Conservation (phyloP, 805 yeast species). For the Cyberlindnera bimundalis region DNA sequence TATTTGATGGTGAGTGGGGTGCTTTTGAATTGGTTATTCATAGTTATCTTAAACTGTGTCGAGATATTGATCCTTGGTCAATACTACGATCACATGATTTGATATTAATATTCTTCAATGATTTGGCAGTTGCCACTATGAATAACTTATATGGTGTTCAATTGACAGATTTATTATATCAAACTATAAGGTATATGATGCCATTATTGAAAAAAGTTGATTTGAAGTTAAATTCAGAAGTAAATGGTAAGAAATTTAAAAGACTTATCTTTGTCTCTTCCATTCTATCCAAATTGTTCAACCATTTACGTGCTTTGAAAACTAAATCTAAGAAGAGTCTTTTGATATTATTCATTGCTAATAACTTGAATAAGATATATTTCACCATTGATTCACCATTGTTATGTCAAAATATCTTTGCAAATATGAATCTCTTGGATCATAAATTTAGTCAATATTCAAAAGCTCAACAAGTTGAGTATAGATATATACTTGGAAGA, state of each 20-base stretch:
- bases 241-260: constrained; percentile 41
- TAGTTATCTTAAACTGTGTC: constrained; percentile 41
- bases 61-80: constrained; percentile 57
- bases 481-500: constrained; percentile 50
- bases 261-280: constrained; percentile 27
- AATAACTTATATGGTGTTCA: constrained; percentile 38
- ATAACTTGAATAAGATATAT: constrained; percentile 48
- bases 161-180: constrained; percentile 35
- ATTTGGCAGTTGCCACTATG: constrained; percentile 46
- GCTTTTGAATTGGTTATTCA: constrained; percentile 44
- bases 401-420: constrained; percentile 57
- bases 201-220: constrained; percentile 46
- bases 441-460: constrained; percentile 40
- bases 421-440: constrained; percentile 51
- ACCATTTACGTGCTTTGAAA: constrained; percentile 31
- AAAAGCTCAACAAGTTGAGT: constrained; percentile 44
- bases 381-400: constrained; percentile 52
- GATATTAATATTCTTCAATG: constrained; percentile 43
- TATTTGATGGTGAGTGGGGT: constrained; percentile 35
- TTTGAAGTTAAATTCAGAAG: constrained; percentile 39
- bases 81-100: constrained; percentile 51
- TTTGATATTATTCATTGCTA: constrained; percentile 46
- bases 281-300: constrained; percentile 26
- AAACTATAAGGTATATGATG: constrained; percentile 37
- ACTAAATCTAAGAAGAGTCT: constrained; percentile 36